Evolutionary conservation across 2,329 filamentous ascomycete species (phyloP).

Genomic region (Aureobasidium leucospermi): DNA sequence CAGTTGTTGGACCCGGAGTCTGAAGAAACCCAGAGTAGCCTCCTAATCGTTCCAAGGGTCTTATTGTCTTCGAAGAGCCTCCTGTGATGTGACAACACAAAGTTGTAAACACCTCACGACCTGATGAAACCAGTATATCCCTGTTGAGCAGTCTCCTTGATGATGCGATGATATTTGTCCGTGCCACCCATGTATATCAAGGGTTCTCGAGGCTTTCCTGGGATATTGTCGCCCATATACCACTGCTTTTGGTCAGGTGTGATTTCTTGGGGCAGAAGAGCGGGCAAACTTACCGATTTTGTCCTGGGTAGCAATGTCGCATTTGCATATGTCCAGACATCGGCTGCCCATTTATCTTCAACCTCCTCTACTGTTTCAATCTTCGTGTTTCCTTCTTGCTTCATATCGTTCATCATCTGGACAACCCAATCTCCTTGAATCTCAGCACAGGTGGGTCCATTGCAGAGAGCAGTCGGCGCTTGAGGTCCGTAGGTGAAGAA

Average conservation of each 20-base stretch:
- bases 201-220: neutral
- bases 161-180: neutral
- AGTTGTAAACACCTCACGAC: neutral
- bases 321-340: neutral
- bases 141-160: neutral
- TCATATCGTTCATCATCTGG: slow-evolving; percentile 32
- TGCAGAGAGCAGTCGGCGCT: slow-evolving; percentile 38
- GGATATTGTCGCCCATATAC: neutral
- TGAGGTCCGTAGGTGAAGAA: slow-evolving; percentile 33
- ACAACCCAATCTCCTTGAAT: slow-evolving; percentile 38
- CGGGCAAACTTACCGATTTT: neutral
- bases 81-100: no score
- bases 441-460: slow-evolving; percentile 38
- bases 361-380: slow-evolving; percentile 34
- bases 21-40: no score
- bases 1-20: no score
- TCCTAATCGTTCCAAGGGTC: no score
- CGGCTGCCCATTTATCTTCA: slow-evolving; percentile 32
- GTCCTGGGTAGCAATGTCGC: neutral
- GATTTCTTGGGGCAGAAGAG: neutral
- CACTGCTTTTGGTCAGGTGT: neutral
- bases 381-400: slow-evolving; percentile 30
- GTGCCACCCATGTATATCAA: neutral
- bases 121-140: neutral
- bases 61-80: no score